Evolutionary conservation across 2,329 filamentous ascomycete genomes (phyloP).

Genomic region (Alternaria viburni): DNA sequence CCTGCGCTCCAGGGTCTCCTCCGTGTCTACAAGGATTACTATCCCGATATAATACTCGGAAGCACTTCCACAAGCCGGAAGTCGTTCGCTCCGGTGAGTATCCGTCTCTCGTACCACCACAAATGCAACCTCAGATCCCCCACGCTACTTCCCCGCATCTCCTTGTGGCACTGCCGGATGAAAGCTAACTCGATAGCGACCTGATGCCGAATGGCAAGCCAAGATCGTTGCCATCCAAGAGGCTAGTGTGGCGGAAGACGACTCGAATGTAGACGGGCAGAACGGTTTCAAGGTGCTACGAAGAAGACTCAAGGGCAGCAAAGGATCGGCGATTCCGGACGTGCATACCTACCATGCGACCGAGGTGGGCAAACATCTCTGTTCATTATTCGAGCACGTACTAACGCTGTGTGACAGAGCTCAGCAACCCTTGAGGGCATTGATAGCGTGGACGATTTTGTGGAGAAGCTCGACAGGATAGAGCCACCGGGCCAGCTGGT

Average conservation of each 20-base stretch:
- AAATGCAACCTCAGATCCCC: slow-evolving; percentile 10
- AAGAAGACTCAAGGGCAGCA: slow-evolving; percentile 57
- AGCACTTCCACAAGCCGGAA: slow-evolving; percentile 60
- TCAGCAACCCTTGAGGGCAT: slow-evolving; percentile 73
- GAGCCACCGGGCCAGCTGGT: slow-evolving; percentile 83
- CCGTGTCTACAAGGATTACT: slow-evolving; percentile 88
- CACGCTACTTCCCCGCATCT: slow-evolving; percentile 16
- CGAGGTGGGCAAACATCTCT: slow-evolving; percentile 57
- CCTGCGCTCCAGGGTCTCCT: slow-evolving; percentile 75
- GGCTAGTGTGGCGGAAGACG: slow-evolving; percentile 52
- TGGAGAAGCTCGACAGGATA: slow-evolving; percentile 75
- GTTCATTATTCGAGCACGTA: too few species aligned
- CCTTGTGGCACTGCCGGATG: slow-evolving; percentile 20
- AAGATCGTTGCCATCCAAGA: slow-evolving; percentile 73
- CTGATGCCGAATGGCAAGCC: slow-evolving; percentile 76
- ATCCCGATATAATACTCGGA: slow-evolving; percentile 84
- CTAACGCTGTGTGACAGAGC: slow-evolving; percentile 30
- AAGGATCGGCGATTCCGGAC: slow-evolving; percentile 62
- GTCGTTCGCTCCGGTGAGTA: slow-evolving; percentile 48
- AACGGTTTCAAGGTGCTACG: slow-evolving; percentile 70
- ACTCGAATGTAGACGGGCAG: slow-evolving; percentile 49
- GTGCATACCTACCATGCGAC: slow-evolving; percentile 77
- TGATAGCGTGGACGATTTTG: slow-evolving; percentile 71
- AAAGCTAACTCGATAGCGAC: slow-evolving; percentile 57
- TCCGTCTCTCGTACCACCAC: slow-evolving; percentile 29